Conservation (phyloP, 208 protist genomes). For the Crithidia fasciculata region DNA sequence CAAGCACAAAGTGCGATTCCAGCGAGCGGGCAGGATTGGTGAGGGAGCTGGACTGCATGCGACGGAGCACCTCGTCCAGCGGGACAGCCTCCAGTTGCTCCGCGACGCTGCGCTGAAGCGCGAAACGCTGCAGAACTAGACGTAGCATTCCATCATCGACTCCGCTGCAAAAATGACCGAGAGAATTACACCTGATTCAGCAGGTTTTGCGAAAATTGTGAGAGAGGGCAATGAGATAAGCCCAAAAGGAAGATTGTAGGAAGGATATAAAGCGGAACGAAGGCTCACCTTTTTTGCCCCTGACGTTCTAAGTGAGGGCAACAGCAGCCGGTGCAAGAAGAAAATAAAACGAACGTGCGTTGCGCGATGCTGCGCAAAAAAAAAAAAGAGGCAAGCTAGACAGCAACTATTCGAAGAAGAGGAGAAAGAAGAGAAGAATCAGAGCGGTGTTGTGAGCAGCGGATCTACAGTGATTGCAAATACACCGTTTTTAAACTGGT, state of each 20-base stretch:
- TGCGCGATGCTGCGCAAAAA: too few relatives aligned
- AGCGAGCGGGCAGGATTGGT: slow-evolving; percentile 67
- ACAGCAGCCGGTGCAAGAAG: neutral
- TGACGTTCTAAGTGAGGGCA: neutral
- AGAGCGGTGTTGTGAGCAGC: too few relatives aligned
- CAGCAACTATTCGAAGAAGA: too few relatives aligned
- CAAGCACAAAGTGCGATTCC: slow-evolving; percentile 63
- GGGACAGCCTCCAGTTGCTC: slow-evolving; percentile 45
- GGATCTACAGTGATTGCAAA: too few relatives aligned
- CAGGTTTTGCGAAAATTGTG: too few relatives aligned
- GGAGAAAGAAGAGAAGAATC: too few relatives aligned
- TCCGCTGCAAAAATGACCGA: neutral
- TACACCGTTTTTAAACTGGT: too few relatives aligned
- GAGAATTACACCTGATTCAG: neutral
- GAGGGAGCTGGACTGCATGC: slow-evolving; percentile 79
- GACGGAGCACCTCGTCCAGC: slow-evolving; percentile 73
- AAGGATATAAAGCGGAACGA: too few relatives aligned
- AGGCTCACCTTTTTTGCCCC: neutral
- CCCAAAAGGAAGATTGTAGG: too few relatives aligned
- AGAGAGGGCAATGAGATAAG: too few relatives aligned
- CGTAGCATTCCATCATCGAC: slow-evolving; percentile 24
- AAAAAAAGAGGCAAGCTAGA: neutral
- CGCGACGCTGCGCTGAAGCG: slow-evolving; percentile 29
- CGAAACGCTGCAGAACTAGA: slow-evolving; percentile 31
- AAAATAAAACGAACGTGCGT: neutral